A percentile compares a stretch with the other conserved stretches of the same genome.
Evolutionary conservation across 305 asterid genomes (phyloP).

Genomic region (Fraxinus floribunda): DNA sequence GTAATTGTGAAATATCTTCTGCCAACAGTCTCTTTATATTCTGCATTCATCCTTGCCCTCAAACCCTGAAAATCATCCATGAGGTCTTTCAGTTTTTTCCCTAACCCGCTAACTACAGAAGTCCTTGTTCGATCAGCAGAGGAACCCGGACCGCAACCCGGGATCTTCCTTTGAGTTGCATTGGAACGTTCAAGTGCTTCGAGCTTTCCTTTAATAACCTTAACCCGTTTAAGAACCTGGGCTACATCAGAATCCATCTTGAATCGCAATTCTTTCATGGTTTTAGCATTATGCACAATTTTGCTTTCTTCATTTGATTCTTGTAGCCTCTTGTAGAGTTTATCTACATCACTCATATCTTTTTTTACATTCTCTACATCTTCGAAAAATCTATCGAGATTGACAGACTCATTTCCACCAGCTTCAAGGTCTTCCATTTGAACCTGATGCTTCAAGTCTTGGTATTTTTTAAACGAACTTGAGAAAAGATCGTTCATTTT

Average conservation of each 20-base stretch:
- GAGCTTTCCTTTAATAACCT: constrained; percentile 55
- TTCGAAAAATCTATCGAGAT: constrained; percentile 60
- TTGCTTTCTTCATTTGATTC: constrained; percentile 66
- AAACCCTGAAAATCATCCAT: constrained; percentile 85
- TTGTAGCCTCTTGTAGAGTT: constrained; percentile 51
- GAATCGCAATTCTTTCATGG: constrained; percentile 60
- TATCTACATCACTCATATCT: constrained; percentile 65
- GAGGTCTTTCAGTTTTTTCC: constrained; percentile 62
- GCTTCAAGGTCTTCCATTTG: constrained; percentile 57
- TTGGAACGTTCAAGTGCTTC: constrained; percentile 67
- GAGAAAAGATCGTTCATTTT: constrained; percentile 90
- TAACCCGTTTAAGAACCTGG: constrained; percentile 59
- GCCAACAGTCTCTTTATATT: constrained; percentile 73
- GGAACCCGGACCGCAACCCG: constrained; percentile 70
- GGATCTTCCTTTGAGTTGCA: constrained; percentile 43
- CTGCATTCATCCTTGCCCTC: constrained; percentile 61
- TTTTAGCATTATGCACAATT: constrained; percentile 49
- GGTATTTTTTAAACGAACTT: constrained; percentile 57
- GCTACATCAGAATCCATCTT: constrained; percentile 68
- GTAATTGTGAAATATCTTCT: constrained; percentile 67
- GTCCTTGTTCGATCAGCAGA: constrained; percentile 70
- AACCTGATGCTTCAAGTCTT: constrained; percentile 43
- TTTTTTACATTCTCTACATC: constrained; percentile 69
- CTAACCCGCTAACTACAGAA: constrained; percentile 67
- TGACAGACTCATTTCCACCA: constrained; percentile 48